These are phyloP conservation scores for Leptographium radiaticola DNA, from an alignment of 2,329 filamentous ascomycete genomes.

Conservation along the genomic window DNA sequence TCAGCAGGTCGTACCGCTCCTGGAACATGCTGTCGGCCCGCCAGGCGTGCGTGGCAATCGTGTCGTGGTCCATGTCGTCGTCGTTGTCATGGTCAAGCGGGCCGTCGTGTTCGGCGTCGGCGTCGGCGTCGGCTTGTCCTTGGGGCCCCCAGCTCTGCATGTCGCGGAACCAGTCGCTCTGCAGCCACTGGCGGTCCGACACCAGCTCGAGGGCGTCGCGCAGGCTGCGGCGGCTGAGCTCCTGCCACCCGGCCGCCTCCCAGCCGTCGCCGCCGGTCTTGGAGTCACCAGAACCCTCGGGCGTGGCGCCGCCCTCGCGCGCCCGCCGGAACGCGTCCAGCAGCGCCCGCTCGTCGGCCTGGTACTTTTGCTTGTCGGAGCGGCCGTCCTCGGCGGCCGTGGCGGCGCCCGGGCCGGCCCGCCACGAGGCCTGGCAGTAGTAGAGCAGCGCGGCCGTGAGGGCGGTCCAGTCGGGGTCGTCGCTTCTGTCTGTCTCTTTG, in stretches of 20 bases:
- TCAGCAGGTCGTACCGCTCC: conserved; percentile 58
- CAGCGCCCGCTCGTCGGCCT: conserved; percentile 31
- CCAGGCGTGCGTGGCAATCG: conserved; percentile 26
- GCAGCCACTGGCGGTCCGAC: conserved; percentile 42
- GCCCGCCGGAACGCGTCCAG: conserved; percentile 24
- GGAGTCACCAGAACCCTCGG: no score
- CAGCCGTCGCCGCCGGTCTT: conserved; percentile 28
- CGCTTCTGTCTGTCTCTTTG: not conserved
- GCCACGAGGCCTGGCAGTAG: conserved; percentile 35
- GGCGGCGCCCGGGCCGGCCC: not conserved
- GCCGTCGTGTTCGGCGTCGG: conserved; percentile 21
- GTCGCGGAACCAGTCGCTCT: conserved; percentile 49
- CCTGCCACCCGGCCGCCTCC: conserved; percentile 34
- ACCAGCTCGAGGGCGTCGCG: conserved; percentile 49
- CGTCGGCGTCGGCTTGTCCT: conserved; percentile 14
- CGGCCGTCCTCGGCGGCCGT: conserved; percentile 1
- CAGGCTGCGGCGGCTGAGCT: conserved; percentile 38
- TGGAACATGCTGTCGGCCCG: conserved; percentile 61
- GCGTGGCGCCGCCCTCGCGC: conserved; percentile 2
- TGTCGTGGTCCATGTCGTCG: conserved; percentile 14
- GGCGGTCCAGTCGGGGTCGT: conserved; percentile 33
- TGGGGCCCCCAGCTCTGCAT: conserved; percentile 35
- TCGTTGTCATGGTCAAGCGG: conserved; percentile 20
- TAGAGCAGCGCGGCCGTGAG: conserved; percentile 49
- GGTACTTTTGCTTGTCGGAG: conserved; percentile 27